Evolutionary conservation across 371 early-diverging fungal genomes (phyloP).

Genomic region (Mucor lusitanicus): DNA sequence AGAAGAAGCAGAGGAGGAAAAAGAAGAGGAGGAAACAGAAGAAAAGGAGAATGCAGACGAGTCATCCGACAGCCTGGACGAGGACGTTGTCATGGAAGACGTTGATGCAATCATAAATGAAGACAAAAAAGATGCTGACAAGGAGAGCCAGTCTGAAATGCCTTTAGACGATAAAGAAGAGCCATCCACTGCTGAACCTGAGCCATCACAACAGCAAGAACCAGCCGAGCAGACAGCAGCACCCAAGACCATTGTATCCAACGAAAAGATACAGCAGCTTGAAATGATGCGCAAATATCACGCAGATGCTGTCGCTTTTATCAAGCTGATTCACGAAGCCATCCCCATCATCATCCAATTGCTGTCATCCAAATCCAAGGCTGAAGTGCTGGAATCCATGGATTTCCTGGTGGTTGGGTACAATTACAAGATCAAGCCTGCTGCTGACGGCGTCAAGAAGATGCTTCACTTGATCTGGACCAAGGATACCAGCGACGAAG

Average conservation of each 20-base stretch:
- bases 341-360: constrained; percentile 81
- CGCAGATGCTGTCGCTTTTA: constrained; percentile 84
- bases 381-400: constrained; percentile 94
- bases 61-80: constrained; percentile 1
- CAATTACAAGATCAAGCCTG: constrained; percentile 80
- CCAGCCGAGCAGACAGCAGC: not conserved
- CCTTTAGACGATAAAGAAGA: not conserved
- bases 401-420: constrained; percentile 88
- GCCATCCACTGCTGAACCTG: not conserved
- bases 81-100: constrained; percentile 5
- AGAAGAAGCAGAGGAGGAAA: not conserved
- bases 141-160: constrained; percentile 15
- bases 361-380: constrained; percentile 84
- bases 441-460: constrained; percentile 80
- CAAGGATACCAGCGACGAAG: constrained; percentile 83
- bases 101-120: constrained; percentile 11
- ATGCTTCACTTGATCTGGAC: constrained; percentile 98
- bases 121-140: constrained; percentile 23
- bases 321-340: constrained; percentile 72
- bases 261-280: constrained; percentile 62
- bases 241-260: constrained; percentile 30
- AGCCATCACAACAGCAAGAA: not conserved
- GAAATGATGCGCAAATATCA: constrained; percentile 78
- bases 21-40: not conserved
- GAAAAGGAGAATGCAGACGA: not conserved